Conservation (phyloP, 768 basidiomycete species). For the Leucosporidium yakuticum region DNA sequence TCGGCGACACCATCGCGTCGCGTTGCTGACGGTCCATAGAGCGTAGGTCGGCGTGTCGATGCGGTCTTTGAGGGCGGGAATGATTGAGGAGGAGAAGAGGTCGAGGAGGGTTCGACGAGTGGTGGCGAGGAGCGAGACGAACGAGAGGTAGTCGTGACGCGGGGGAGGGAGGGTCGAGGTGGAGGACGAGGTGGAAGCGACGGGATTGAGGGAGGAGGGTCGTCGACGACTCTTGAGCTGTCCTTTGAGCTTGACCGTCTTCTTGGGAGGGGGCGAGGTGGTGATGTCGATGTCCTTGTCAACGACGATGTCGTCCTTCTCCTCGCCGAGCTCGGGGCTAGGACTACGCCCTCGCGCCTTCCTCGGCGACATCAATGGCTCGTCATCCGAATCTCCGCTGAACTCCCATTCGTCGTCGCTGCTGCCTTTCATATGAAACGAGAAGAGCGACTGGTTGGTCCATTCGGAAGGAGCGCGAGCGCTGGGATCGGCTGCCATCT, state of each 20-base stretch:
- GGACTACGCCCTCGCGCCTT: background rate
- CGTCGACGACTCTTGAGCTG: conserved; percentile 4
- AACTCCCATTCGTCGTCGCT: background rate
- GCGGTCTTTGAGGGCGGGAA: background rate
- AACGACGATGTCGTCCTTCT: background rate
- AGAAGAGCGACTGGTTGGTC: conserved; percentile 7
- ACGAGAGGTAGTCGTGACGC: conserved; percentile 23
- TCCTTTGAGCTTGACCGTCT: background rate
- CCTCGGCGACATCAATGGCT: too few species aligned
- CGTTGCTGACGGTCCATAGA: conserved; percentile 11
- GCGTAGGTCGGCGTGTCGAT: conserved; percentile 4
- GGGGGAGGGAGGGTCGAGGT: background rate
- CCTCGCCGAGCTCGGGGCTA: background rate
- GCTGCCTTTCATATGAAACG: conserved; percentile 8
- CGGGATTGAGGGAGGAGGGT: background rate
- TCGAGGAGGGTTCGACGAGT: conserved; percentile 14
- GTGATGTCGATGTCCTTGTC: background rate
- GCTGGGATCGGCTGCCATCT: conserved; percentile 9
- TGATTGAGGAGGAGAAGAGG: conserved; percentile 10
- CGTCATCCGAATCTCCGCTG: too few species aligned
- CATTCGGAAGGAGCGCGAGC: conserved; percentile 11
- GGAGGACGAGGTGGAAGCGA: background rate
- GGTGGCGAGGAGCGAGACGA: background rate
- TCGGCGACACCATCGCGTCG: conserved; percentile 13
- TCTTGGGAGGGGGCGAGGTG: background rate